These are phyloP conservation scores for Furculomyces boomerangus DNA, from an alignment of 371 early-diverging fungal genomes.

Conservation along the genomic window DNA sequence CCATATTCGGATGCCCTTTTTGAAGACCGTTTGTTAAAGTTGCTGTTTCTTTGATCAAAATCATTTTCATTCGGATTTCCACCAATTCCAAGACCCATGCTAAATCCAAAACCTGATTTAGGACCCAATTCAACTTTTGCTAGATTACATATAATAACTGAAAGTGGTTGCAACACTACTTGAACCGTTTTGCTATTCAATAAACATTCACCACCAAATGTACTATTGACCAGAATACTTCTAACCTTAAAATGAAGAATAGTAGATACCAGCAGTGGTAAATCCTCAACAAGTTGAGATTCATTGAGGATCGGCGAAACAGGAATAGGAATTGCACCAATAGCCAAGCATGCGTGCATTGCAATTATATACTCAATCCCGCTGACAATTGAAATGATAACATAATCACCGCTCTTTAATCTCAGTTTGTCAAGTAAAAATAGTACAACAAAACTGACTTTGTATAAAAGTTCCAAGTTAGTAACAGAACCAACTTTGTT, in stretches of 20 bases:
- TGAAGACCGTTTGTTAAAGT: neutral
- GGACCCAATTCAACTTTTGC: slow-evolving; percentile 7
- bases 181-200: slow-evolving; percentile 28
- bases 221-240: slow-evolving; percentile 37
- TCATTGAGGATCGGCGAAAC: slow-evolving; percentile 39
- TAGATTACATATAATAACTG: slow-evolving; percentile 11
- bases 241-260: slow-evolving; percentile 35
- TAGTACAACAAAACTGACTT: slow-evolving; percentile 42
- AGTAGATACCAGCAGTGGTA: slow-evolving; percentile 35
- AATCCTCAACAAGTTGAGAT: slow-evolving; percentile 44
- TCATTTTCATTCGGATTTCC: neutral
- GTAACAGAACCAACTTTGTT: slow-evolving; percentile 40
- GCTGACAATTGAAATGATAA: slow-evolving; percentile 46
- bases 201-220: slow-evolving; percentile 39
- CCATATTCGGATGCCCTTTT: neutral
- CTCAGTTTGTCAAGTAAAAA: slow-evolving; percentile 35
- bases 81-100: neutral
- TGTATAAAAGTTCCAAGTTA: slow-evolving; percentile 47
- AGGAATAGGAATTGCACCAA: slow-evolving; percentile 57
- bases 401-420: slow-evolving; percentile 34
- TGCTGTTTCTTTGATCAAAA: slow-evolving; percentile 5
- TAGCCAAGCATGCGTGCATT: slow-evolving; percentile 58
- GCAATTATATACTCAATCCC: slow-evolving; percentile 54
- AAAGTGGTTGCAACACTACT: slow-evolving; percentile 11
- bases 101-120: neutral